Evolutionary conservation across 2,329 filamentous ascomycete genomes (phyloP), one percentile per base, ranked within the genome.

Genomic region (Penicillium sp.): DNA sequence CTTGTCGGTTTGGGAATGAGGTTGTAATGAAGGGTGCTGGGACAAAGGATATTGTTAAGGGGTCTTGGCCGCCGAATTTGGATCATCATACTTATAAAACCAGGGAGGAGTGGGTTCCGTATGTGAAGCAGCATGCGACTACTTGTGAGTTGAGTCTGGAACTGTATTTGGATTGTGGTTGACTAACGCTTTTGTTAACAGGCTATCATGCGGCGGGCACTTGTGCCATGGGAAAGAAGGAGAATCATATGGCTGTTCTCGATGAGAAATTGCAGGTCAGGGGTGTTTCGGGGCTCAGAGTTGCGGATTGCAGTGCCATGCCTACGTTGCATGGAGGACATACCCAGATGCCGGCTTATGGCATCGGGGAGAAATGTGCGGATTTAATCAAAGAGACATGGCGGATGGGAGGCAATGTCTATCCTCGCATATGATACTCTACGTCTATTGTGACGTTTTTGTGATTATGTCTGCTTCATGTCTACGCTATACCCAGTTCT

Each of bases 131-230:
- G 33, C 77, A 85, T 66, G 84, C 82, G n/a, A 85, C 82, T 2
- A 86, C 84, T 25, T 85, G 83, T 82, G 75, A 75, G 76, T 72
- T 23, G 6, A 11, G 9, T 8, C 21, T 10, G n/a, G 38, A 21
- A 10, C 23, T 45, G 3, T 10, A 2, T 5, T 5, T 19, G 7
- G 21, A 2, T 27, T 39, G 11, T n/a, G 11, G n/a, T 57, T 41
- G 5, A 44, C 52, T 50, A 46, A 50, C 16, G 2, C 5, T 10
- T 1, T 1, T 2, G 23, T 51, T 29, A 13, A 29, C 29, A 79
- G 80, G 80, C 53, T 84, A 86, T 56, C 84, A 87, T 63, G 79
- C 83, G 0, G 77, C 77, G 0, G 84, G 82, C 2, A 85, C 83
- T 0, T 83, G 79, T 63, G 81, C 81, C 38, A 84, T 87, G 76